phyloP scores from a whole-genome alignment of 2,329 filamentous ascomycete genomes.

The Chalaropsis thielavioides region DNA sequence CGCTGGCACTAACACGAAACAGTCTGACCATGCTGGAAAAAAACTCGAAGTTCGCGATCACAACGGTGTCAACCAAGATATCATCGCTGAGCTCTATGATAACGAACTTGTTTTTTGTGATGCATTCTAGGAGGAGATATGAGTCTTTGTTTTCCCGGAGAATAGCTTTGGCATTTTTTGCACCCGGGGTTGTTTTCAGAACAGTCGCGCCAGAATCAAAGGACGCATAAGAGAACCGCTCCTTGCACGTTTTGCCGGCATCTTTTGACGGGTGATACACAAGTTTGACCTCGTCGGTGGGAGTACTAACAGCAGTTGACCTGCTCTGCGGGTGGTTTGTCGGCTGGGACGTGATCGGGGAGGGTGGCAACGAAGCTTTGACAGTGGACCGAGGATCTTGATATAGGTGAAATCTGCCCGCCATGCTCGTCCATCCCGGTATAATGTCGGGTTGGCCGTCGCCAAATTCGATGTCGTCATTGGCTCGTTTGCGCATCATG shows the following conservation, averaged over 20 bases:
- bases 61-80: constrained; percentile 78
- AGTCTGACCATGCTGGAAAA: constrained; percentile 93
- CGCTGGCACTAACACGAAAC: constrained; percentile 83
- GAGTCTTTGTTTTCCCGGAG: constrained; percentile 95
- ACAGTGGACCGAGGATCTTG: not conserved
- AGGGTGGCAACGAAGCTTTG: not conserved
- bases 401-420: not conserved
- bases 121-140: constrained; percentile 92
- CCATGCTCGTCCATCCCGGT: not conserved
- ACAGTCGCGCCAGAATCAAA: constrained; percentile 94
- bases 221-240: constrained; percentile 92
- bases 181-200: constrained; percentile 73
- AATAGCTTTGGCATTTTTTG: constrained; percentile 77
- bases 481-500: constrained; percentile 9
- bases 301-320: not conserved
- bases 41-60: constrained; percentile 98
- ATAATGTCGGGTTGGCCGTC: not conserved
- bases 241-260: constrained; percentile 93
- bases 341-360: not conserved
- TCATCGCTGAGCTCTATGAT: constrained; percentile 87
- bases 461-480: not conserved
- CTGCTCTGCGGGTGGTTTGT: not conserved
- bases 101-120: constrained; percentile 75
- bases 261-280: constrained; percentile 61
- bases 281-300: constrained; percentile 8